A percentile compares a stretch with the other conserved stretches of the same genome.
These are phyloP conservation scores for Fusarium bulbicola DNA, from an alignment of 2,329 filamentous ascomycete genomes.

Conservation along the genomic window DNA sequence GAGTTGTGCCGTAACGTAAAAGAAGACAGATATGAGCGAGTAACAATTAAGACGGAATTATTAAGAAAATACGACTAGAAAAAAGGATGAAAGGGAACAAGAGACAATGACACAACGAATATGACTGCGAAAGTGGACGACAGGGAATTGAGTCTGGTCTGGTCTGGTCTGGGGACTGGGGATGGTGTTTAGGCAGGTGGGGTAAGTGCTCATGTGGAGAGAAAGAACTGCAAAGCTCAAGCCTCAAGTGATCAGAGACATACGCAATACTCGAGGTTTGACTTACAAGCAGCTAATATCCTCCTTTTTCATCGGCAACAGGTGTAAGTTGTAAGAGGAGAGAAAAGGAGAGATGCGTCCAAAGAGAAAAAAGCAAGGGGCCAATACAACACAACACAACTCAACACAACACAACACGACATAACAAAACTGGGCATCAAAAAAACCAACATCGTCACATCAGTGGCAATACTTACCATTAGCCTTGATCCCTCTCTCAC, in stretches of 20 bases:
- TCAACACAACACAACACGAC: constrained; percentile 13
- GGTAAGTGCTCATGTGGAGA: constrained; percentile 32
- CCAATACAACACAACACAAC: constrained; percentile 6
- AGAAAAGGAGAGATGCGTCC: background rate
- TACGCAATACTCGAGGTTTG: background rate
- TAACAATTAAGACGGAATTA: background rate
- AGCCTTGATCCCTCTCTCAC: constrained; percentile 31
- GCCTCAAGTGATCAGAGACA: constrained; percentile 28
- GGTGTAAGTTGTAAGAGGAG: background rate
- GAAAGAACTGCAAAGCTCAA: constrained; percentile 31
- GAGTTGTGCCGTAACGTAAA: background rate
- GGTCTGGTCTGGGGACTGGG: constrained; percentile 22
- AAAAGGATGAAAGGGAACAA: background rate
- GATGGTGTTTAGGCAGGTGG: constrained; percentile 33
- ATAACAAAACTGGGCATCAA: constrained; percentile 23
- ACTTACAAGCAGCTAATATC: background rate
- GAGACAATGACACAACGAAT: constrained; percentile 9
- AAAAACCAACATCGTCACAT: constrained; percentile 21
- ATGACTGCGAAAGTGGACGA: constrained; percentile 9
- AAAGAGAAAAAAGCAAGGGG: background rate
- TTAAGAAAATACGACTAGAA: background rate
- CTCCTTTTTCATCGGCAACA: background rate
- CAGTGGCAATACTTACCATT: constrained; percentile 23
- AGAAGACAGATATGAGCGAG: background rate
- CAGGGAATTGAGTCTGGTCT: constrained; percentile 2